Evolutionary conservation across 2,329 filamentous ascomycete genomes (phyloP).

Genomic region (Leptographium wingfieldii): DNA sequence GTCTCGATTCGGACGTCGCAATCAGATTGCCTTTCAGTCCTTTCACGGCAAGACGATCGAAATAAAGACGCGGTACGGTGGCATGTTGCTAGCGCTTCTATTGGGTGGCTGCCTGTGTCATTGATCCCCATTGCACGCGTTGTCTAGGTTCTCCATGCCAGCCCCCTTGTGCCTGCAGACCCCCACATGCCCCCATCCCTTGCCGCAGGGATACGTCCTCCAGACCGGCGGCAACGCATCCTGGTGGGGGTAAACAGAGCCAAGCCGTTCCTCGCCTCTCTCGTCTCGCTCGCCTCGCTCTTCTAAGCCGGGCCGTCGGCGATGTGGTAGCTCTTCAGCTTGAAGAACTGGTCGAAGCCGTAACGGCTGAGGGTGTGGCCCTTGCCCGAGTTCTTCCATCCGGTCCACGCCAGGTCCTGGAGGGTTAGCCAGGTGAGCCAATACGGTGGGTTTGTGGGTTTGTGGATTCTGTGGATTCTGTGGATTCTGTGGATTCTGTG

Average conservation of each 20-base stretch:
- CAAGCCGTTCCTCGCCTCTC: background rate
- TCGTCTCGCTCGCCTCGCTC: background rate
- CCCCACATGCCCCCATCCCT: background rate
- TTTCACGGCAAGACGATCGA: background rate
- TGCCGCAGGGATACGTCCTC: background rate
- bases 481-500: no score
- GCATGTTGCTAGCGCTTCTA: background rate
- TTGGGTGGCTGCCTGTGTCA: no score
- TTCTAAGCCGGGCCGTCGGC: conserved; percentile 52
- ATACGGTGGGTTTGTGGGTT: background rate
- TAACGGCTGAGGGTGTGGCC: conserved; percentile 81
- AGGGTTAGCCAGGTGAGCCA: background rate
- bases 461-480: background rate
- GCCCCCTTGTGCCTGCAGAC: background rate
- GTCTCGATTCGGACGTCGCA: no score
- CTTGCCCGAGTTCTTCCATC: conserved; percentile 94
- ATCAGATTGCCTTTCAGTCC: background rate
- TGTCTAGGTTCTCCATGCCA: background rate
- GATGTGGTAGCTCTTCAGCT: conserved; percentile 89
- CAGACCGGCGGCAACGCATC: no score
- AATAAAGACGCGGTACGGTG: background rate
- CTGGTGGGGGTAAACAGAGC: background rate
- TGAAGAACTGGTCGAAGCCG: conserved; percentile 91
- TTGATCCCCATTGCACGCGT: background rate
- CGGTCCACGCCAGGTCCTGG: conserved; percentile 88